Evolutionary conservation across 2,329 filamentous ascomycete genomes (phyloP), one percentile per base, ranked within the genome.

Genomic region (Sphaceloma murrayae): DNA sequence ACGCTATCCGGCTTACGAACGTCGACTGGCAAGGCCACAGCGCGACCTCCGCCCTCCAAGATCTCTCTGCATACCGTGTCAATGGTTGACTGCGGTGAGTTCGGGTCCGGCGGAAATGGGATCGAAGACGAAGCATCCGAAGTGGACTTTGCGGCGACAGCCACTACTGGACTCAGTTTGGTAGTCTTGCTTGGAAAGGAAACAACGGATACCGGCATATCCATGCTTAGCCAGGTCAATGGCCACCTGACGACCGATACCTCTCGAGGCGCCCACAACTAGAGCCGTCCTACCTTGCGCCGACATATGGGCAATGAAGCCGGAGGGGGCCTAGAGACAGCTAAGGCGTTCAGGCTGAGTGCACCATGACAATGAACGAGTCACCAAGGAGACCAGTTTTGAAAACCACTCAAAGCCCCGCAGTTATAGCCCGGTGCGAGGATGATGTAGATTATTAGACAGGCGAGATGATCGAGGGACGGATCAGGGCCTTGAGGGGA

Each of bases 41-140:
- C 81, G 6, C 71, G 67, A 31, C 78, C 78, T 29, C 80, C 80
- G 0, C 74, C 67, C 47, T 77, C 70, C 13, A 58, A 65, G 53
- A 91, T 89, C 59, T 93, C 85, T 32, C 77, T 76, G 48, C 73
- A 76, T 29, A 91, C 85, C 1, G 85, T 91, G 60, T 72, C 84
- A 64, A 91, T 86, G 18, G 85, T 91, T 11, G 82, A 88, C 39
- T 74, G 61, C 1, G 69, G 60, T 2, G 82, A 87, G 63, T 89
- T 88, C 10, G 84, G 83, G 54, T 86, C 71, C 2, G 85, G 84
- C 2, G 83, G 82, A 57, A 85, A 85, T 0, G 80, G 73, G 0
- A 56, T 56, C 13, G 67, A 63, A 43, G 65, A 66, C 27, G 63
- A 65, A 3, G 79, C 73, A 53, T 85, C 72, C 34, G 78, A 85